Base-by-base conservation (phyloP, 202 grass and related monocot species). In the Panicum virgatum region DNA sequence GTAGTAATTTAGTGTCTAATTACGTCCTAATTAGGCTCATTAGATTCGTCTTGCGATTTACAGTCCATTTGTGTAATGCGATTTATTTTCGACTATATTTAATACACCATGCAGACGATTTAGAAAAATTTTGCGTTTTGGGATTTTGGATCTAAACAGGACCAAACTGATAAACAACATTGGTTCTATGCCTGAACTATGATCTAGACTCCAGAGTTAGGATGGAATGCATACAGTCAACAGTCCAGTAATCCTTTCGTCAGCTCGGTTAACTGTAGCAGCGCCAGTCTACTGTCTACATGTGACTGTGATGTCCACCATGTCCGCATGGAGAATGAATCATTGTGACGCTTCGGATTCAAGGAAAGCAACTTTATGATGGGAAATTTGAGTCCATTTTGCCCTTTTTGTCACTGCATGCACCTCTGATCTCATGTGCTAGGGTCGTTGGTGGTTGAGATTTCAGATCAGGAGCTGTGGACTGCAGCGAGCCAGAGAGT, bases 391-490 rank as follows among this genome's bases (percentile, higher is more conserved):
- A 27, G 4, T 16, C 64, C 2, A 3, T 50, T 16, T 19, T 12
- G 7, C 2, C 14, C 23, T 70, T 34, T 36, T 37, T 30, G 19
- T 34, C 52, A 11, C 30, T 48, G 69, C 75, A 48, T 48, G 69
- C 75, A 48, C 48, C 50, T 38, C 2, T 56, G 75, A 39, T 32
- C 12, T 62, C 32, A 34, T 34, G 32, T 34, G 32, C 32, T 34
- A 34, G 32, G 52, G 39, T 27, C 6, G 13, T 36, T 39, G 14
- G 40, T 50, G 8, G 11, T 13, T 68, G 48, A 79, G 52, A 19
- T 48, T 67, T 48, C 69, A 86, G 68, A 57, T 80, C n/a, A 57
- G 12, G 47, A 23, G 12, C 60, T 61, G 39, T 73, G 18, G 23
- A 12, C 52, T 23, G 44, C 6, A 69, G 42, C 23, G 65, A 45